phyloP scores from a whole-genome alignment of 2,329 filamentous ascomycete species.

The Zymoseptoria pseudotritici region DNA sequence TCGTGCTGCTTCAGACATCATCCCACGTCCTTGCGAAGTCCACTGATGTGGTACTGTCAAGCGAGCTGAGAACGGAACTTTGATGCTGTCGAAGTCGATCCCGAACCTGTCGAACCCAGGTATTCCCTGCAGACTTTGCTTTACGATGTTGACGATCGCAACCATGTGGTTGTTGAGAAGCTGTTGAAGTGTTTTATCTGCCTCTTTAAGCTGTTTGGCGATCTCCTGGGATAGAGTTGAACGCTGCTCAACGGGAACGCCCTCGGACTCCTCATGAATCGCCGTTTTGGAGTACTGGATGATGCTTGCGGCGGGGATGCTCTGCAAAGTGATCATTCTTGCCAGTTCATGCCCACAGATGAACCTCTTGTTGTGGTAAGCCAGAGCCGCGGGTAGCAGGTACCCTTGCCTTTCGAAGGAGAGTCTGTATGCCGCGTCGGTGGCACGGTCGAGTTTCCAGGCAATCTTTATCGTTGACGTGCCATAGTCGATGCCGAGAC shows the following conservation, averaged over 20 bases:
- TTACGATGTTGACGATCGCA: neutral
- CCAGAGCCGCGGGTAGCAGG: neutral
- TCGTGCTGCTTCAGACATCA: neutral
- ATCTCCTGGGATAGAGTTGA: neutral
- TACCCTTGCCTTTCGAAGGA: neutral
- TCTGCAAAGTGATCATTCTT: neutral
- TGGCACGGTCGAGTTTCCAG: neutral
- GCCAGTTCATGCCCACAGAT: neutral
- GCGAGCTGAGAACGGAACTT: neutral
- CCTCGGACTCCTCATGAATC: neutral
- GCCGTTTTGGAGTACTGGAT: neutral
- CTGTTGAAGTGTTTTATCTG: neutral
- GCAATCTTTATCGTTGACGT: neutral
- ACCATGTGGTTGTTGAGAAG: neutral
- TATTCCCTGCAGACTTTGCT: neutral
- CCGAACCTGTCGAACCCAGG: too few relatives aligned
- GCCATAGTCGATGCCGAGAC: neutral
- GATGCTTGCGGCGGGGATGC: neutral
- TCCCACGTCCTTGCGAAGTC: neutral
- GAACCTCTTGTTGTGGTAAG: neutral
- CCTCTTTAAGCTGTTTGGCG: neutral
- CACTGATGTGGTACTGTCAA: neutral
- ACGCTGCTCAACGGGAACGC: too few relatives aligned
- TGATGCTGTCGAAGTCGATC: neutral
- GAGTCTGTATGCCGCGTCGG: neutral